Evolutionary conservation across 2,329 filamentous ascomycete species (phyloP).

Genomic region (Venturia nashicola): DNA sequence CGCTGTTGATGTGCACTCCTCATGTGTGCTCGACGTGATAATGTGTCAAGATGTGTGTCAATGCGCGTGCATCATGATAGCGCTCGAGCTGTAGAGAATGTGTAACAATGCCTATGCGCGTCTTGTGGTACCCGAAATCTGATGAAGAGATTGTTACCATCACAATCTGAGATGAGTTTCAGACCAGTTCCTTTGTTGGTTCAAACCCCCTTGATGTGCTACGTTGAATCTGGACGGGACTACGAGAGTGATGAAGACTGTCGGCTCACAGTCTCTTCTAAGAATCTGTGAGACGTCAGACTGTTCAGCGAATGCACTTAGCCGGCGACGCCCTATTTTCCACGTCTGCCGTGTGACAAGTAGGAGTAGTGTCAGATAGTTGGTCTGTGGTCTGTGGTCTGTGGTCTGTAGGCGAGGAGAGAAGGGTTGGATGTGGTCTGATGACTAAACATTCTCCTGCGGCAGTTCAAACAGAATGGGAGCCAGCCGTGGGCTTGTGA

Average conservation of each 20-base stretch:
- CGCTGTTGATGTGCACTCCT: neutral
- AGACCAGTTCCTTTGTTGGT: neutral
- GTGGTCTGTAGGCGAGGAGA: neutral
- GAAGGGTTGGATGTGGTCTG: neutral
- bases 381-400: neutral
- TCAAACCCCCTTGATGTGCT: neutral
- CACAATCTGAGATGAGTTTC: neutral
- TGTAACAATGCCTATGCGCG: neutral
- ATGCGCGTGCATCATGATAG: neutral
- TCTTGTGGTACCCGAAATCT: neutral
- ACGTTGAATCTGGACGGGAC: neutral
- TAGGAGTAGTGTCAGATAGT: neutral
- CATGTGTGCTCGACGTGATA: neutral
- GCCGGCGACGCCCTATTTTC: neutral
- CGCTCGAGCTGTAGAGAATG: neutral
- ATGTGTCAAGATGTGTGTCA: neutral
- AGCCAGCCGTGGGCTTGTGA: neutral
- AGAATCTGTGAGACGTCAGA: neutral
- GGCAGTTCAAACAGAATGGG: neutral
- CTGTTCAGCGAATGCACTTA: neutral
- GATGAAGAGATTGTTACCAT: neutral
- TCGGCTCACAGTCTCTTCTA: neutral
- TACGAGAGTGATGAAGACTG: neutral
- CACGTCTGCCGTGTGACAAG: neutral
- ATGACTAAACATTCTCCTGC: slow-evolving; percentile 1